phyloP scores from a whole-genome alignment of 2,329 filamentous ascomycete species.

The Microcyclosporella mali region DNA sequence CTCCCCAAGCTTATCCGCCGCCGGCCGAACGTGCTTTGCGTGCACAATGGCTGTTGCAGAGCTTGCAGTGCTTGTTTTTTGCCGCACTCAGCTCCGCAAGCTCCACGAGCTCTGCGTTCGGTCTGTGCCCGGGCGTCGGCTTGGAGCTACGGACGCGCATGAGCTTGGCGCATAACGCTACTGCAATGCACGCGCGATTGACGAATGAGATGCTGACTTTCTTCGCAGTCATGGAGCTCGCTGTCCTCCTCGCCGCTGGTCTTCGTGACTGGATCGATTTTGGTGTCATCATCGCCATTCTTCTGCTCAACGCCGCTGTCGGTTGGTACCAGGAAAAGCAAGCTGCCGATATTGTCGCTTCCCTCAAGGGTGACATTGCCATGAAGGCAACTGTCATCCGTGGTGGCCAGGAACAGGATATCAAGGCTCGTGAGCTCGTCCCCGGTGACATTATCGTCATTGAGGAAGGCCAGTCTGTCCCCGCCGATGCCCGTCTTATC shows the following conservation, averaged over 20 bases:
- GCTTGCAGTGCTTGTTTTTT: constrained; percentile 16
- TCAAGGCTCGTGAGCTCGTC: constrained; percentile 68
- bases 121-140: constrained; percentile 12
- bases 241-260: constrained; percentile 66
- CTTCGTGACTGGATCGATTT: constrained; percentile 72
- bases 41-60: constrained; percentile 17
- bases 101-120: constrained; percentile 8
- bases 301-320: constrained; percentile 67
- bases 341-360: constrained; percentile 68
- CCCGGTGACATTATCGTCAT: constrained; percentile 69
- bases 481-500: constrained; percentile 64
- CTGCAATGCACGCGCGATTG: constrained; percentile 8
- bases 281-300: constrained; percentile 70
- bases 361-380: constrained; percentile 70
- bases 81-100: constrained; percentile 5
- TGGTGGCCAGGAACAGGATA: constrained; percentile 60
- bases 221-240: constrained; percentile 64
- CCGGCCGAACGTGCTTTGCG: constrained; percentile 9
- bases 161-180: constrained; percentile 17
- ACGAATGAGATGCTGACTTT: constrained; percentile 8
- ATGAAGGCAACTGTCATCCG: constrained; percentile 65
- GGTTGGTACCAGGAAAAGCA: constrained; percentile 80
- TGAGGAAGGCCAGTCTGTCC: constrained; percentile 65
- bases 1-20: constrained; percentile 7
- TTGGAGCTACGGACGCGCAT: constrained; percentile 24